Base-by-base conservation (phyloP, 2,329 filamentous ascomycete genomes). In the Talaromyces sp. region DNA sequence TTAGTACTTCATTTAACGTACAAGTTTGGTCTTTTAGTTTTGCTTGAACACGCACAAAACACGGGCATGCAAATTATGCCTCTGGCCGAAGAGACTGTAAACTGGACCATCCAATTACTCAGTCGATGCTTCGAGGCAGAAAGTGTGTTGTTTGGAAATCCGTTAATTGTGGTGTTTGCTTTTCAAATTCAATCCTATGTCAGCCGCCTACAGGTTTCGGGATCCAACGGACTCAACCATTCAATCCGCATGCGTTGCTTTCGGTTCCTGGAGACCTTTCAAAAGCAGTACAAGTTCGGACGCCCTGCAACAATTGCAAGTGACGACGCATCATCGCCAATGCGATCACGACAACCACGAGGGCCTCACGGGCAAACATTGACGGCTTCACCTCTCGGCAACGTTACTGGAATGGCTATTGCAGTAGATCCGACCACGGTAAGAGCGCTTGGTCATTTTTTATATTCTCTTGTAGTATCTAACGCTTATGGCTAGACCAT, bases 1-100 rank as follows among this genome's bases (percentile, higher is more conserved):
- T 32, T 61, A 7, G 41, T 56, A 24, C 51, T 61, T 6, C 60
- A 61, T 61, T 41, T 61, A 14, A 61, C 56, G 10, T 61, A 56
- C 26, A 61, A 52, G 11, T 61, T 59, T 14, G 31, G 58, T 14
- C 53, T 61, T 43, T 52, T 61, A 43, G 35, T 59, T 27, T 21
- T 61, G 11, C 35, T 61, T 38, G 57, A 56, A 35, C 51, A 61
- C 24, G 35, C 35, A 6, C n/a, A 46, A 12, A 41, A 55, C 56
- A 27, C 27, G 24, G 52, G 60, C 29, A n/a, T 43, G 9, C 60
- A 53, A 5, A 51, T 51, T 41, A 48, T 29, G 11, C 29, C 29
- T 24, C 26, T 61, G 19, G 26, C 58, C 31, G 60, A 61, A 24
- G 57, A 59, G 31, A 38, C 41, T 35, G 26, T 56, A 31, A 48